These are phyloP conservation scores for Pichia heedii DNA, from an alignment of 805 yeast species.

Conservation along the genomic window DNA sequence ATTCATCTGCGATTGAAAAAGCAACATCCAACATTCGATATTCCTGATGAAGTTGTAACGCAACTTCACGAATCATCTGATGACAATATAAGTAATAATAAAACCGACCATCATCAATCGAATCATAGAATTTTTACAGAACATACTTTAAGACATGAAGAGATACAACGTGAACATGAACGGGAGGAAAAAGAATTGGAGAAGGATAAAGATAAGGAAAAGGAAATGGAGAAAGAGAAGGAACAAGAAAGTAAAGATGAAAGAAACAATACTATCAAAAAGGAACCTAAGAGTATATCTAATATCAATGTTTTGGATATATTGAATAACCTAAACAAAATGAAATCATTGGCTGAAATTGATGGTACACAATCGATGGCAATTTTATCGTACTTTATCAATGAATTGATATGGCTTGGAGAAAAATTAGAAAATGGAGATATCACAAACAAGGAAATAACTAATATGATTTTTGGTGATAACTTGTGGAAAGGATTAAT, in stretches of 20 bases:
- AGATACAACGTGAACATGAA: not conserved
- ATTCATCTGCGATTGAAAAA: conserved; percentile 8
- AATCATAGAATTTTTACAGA: not conserved
- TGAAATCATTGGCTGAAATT: conserved; percentile 16
- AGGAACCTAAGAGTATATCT: not conserved
- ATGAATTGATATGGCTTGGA: conserved; percentile 19
- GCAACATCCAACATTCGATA: conserved; percentile 5
- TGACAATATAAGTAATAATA: not conserved
- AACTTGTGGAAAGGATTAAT: conserved; percentile 1
- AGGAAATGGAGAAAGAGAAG: not conserved
- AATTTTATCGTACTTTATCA: conserved; percentile 19
- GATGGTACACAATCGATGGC: conserved; percentile 24
- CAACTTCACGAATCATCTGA: no score
- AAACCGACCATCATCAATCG: no score
- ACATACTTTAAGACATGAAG: not conserved
- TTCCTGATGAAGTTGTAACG: not conserved
- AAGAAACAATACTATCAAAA: conserved; percentile 2
- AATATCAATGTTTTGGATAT: conserved; percentile 28
- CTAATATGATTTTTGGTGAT: conserved; percentile 10
- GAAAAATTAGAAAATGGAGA: not conserved
- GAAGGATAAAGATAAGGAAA: no score
- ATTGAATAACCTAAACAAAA: conserved; percentile 15
- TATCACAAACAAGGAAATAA: conserved; percentile 10
- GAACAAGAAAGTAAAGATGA: not conserved
- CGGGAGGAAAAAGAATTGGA: not conserved